A percentile compares a stretch with the other conserved stretches of the same genome.
phyloP scores from a whole-genome alignment of 257 asterid species.

The Anisodus tanguticus region DNA sequence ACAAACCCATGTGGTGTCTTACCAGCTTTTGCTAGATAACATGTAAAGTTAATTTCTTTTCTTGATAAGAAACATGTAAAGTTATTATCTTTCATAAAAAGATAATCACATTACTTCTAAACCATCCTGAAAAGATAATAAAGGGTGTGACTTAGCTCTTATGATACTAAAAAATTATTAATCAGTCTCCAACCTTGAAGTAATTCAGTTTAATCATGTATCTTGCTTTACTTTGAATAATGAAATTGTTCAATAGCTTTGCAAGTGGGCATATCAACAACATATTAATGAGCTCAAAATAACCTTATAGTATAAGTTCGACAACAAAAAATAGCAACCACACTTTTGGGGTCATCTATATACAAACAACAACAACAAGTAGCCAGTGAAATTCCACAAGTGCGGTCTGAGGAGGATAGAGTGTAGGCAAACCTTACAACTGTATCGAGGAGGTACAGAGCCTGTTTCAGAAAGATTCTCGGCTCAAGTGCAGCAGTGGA shows the following conservation, averaged over 20 bases:
- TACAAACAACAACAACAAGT: too few relatives aligned
- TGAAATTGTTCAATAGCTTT: not conserved
- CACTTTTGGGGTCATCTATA: not conserved
- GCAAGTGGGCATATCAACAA: not conserved
- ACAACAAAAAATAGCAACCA: not conserved
- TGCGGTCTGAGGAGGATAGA: too few relatives aligned
- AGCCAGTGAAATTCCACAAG: too few relatives aligned
- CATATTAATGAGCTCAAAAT: not conserved
- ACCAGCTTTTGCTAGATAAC: not conserved
- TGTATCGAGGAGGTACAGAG: too few relatives aligned
- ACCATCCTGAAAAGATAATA: not conserved
- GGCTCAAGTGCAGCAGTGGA: too few relatives aligned
- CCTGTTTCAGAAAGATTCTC: too few relatives aligned
- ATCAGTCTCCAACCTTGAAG: not conserved
- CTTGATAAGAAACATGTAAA: not conserved
- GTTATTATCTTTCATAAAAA: slow-evolving; percentile 3
- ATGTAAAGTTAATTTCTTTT: not conserved
- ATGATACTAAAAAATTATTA: not conserved
- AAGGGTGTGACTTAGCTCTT: not conserved
- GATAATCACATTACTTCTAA: slow-evolving; percentile 2
- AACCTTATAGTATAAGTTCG: not conserved
- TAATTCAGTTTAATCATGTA: not conserved
- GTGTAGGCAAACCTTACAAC: too few relatives aligned
- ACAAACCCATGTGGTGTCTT: not conserved
- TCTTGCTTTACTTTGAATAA: not conserved